Conservation (phyloP, 805 yeast species). For the Monosporozyma solicola region DNA sequence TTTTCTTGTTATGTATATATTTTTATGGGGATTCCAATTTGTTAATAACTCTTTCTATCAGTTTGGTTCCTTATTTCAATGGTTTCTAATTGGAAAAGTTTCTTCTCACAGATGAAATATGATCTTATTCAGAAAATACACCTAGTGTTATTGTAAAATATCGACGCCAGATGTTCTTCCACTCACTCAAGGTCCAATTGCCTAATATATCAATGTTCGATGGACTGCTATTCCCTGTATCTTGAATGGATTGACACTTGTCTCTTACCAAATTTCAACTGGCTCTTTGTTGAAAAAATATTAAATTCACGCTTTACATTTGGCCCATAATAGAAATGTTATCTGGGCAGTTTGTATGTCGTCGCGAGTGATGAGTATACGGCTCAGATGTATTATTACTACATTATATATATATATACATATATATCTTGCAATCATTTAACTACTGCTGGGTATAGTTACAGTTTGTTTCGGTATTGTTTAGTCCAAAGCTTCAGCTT, state of each 20-base stretch:
- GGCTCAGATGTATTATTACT: background rate
- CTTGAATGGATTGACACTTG: background rate
- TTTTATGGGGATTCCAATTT: background rate
- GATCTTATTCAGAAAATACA: no score
- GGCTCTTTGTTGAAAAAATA: background rate
- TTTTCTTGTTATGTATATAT: no score
- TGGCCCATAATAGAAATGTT: background rate
- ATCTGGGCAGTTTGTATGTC: background rate
- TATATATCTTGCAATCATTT: background rate
- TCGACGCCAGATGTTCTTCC: background rate
- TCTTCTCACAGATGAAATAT: no score
- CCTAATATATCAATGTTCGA: background rate
- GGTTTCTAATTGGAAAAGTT: background rate
- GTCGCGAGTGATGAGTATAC: background rate
- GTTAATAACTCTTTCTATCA: background rate
- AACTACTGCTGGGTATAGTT: no score
- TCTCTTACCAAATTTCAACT: background rate
- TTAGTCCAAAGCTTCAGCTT: background rate
- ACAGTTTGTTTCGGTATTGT: background rate
- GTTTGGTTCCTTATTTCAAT: background rate
- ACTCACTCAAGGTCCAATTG: background rate
- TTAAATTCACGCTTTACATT: background rate
- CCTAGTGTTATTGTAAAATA: background rate
- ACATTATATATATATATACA: background rate
- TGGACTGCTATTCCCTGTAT: background rate